These are phyloP conservation scores for Jaenimonas drosophilae DNA, from an alignment of 208 protist species.

Conservation along the genomic window DNA sequence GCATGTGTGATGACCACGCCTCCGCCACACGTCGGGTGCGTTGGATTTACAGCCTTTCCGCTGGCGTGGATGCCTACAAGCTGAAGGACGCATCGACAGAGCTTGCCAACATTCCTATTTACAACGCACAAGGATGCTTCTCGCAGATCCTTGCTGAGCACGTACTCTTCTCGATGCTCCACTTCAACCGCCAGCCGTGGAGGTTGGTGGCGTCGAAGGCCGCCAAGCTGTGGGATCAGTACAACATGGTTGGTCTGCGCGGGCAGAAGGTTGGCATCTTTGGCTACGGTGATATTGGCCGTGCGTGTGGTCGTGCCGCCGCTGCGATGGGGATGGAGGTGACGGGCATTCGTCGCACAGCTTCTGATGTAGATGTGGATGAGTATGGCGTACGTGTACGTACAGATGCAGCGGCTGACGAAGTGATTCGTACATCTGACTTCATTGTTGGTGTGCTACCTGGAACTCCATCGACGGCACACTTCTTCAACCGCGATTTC, in stretches of 20 bases:
- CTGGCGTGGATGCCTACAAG: conserved; percentile 59
- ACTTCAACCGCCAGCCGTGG: conserved; percentile 81
- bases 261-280: conserved; percentile 61
- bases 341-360: conserved; percentile 51
- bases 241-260: conserved; percentile 41
- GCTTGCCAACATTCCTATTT: conserved; percentile 40
- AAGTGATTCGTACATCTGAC: conserved; percentile 58
- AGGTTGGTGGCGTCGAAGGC: conserved; percentile 30
- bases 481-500: conserved; percentile 70
- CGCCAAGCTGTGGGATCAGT: conserved; percentile 70
- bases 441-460: conserved; percentile 83
- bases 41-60: conserved; percentile 65
- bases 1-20: conserved; percentile 56
- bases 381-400: conserved; percentile 43
- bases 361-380: conserved; percentile 14
- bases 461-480: conserved; percentile 35
- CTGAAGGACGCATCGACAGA: conserved; percentile 29
- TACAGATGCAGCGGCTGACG: conserved; percentile 28
- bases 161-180: conserved; percentile 60
- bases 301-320: conserved; percentile 26
- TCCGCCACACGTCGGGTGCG: conserved; percentile 36
- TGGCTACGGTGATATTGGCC: conserved; percentile 80
- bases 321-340: conserved; percentile 61
- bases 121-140: conserved; percentile 65
- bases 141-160: conserved; percentile 67